Evolutionary conservation across 2,329 filamentous ascomycete species (phyloP), one percentile per base, ranked within the genome.

Genomic region (Ophiostoma sp.): DNA sequence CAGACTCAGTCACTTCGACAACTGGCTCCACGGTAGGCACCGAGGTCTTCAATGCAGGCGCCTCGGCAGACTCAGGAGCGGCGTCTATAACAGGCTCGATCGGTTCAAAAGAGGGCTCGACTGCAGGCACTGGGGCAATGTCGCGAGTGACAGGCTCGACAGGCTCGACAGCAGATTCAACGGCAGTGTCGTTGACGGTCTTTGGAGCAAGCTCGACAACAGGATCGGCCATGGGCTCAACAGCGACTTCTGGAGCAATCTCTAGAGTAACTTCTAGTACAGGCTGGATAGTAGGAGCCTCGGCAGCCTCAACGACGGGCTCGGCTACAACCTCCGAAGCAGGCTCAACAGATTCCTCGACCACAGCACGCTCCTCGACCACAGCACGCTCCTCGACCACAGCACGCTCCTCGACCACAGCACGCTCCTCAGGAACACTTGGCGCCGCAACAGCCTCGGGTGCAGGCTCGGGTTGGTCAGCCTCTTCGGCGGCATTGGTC

Each of bases 201-300:
- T n/a, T 4, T 52, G 48, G n/a, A 8, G 48, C 17, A 23, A 23
- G 33, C 35, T 69, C 67, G 4, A 20, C n/a, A 54, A 1, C 20
- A 11, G 27, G 69, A 65, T 67, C 54, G n/a, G 33, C 52, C 5
- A 17, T 23, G 52, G 20, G 65, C 65, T 67, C 54, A 20, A 48
- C 36, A 11, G 23, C 15, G 23, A 23, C 39, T 27, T 54, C 60
- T 20, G 60, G 60, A 36, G 33, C 31, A n/a, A n/a, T 17, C 11
- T 64, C 17, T 2, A 10, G 13, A n/a, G 20, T n/a, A 13, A 6
- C 62, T 23, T 67, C 65, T 8, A n/a, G 3, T 8, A 23, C 64
- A 44, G 64, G 62, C 35, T 66, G 20, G 20, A 10, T 36, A 41
- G 31, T 15, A 64, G 57, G 23, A 20, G 62, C 6, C n/a, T 66